These are phyloP conservation scores for Wickerhamomyces subpelliculosus DNA, from an alignment of 805 yeast genomes.

Conservation along the genomic window DNA sequence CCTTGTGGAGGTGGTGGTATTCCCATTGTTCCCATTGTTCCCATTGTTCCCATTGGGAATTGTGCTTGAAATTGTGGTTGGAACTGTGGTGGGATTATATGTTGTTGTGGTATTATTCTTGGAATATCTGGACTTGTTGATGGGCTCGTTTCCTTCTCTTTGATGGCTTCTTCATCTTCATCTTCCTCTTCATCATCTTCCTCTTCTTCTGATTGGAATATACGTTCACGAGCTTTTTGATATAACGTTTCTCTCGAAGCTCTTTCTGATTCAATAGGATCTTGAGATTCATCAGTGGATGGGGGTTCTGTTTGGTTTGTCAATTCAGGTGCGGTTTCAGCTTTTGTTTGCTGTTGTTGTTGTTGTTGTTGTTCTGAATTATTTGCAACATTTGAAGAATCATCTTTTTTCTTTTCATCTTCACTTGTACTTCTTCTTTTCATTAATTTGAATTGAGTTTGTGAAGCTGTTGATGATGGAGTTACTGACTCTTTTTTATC, in stretches of 20 bases:
- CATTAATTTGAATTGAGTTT: constrained; percentile 17
- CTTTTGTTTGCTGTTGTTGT: no score
- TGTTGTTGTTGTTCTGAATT: no score
- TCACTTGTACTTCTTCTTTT: constrained; percentile 1
- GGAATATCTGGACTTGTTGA: constrained; percentile 5
- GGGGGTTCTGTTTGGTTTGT: no score
- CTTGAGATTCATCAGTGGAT: neutral
- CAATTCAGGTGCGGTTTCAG: no score
- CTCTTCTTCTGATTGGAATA: constrained; percentile 25
- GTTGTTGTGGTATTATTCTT: constrained; percentile 5
- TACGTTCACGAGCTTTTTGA: constrained; percentile 31
- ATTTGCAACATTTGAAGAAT: no score
- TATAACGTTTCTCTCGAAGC: constrained; percentile 37
- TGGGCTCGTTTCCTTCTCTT: constrained; percentile 7
- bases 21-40: neutral
- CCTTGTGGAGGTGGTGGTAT: neutral
- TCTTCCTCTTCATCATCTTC: constrained; percentile 23
- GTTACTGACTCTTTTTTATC: neutral
- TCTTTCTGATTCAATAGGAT: constrained; percentile 23
- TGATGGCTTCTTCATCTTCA: constrained; percentile 14
- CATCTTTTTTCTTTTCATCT: neutral
- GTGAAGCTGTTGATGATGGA: no score
- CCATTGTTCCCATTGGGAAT: no score
- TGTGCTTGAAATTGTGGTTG: neutral
- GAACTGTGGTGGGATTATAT: neutral